Conservation (phyloP, 2,329 filamentous ascomycete species). For the Nothopassalora personata region DNA sequence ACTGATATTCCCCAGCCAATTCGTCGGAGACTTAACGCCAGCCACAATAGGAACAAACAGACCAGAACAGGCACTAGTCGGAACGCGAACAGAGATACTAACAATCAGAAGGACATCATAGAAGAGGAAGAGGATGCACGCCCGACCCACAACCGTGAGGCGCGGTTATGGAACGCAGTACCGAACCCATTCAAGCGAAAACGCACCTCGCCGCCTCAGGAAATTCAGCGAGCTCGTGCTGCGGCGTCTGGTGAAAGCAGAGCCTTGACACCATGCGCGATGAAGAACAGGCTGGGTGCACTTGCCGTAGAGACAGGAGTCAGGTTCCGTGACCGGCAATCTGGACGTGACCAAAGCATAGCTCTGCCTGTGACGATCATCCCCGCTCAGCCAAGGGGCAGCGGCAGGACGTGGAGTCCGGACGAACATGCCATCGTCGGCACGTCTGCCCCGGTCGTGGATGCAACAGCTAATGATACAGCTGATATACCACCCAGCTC, state of each 20-base stretch:
- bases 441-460: conserved; percentile 5
- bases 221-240: conserved; percentile 50
- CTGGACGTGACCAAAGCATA: conserved; percentile 31
- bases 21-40: conserved; percentile 22
- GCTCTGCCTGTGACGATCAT: conserved; percentile 56
- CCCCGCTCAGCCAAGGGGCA: conserved; percentile 51
- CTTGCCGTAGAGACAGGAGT: conserved; percentile 46
- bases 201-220: conserved; percentile 54
- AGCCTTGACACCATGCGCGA: conserved; percentile 36
- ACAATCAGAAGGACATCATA: conserved; percentile 25
- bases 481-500: conserved; percentile 7
- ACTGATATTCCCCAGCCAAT: conserved; percentile 41
- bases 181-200: conserved; percentile 55
- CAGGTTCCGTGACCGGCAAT: conserved; percentile 38
- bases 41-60: conserved; percentile 13
- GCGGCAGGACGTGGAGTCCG: conserved; percentile 52
- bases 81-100: conserved; percentile 5
- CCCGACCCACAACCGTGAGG: conserved; percentile 30
- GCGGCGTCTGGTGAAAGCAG: conserved; percentile 17
- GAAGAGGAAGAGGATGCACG: conserved; percentile 20
- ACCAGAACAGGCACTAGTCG: conserved; percentile 2
- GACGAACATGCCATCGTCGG: conserved; percentile 7
- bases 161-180: conserved; percentile 45
- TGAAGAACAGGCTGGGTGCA: conserved; percentile 43
- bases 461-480: background rate